Conservation (phyloP, 164 flowering plant genomes). For the Magnolia officinalis region DNA sequence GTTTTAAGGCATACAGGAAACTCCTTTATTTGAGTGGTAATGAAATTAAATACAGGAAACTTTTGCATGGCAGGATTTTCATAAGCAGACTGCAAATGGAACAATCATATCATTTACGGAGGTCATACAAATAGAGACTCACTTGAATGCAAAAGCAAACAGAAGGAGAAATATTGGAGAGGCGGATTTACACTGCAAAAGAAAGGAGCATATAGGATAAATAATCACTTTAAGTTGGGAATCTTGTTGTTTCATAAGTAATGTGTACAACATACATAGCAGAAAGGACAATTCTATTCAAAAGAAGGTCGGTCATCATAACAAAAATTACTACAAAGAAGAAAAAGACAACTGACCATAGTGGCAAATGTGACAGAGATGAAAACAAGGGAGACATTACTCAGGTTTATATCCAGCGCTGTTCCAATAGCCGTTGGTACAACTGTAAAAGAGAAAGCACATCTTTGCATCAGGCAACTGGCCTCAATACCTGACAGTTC, state of each 20-base stretch:
- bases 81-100: background rate
- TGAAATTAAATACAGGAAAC: background rate
- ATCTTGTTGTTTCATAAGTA: background rate
- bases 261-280: background rate
- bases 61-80: background rate
- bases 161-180: conserved; percentile 92
- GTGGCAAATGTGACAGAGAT: conserved; percentile 99
- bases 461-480: conserved; percentile 31
- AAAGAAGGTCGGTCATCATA: background rate
- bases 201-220: conserved; percentile 2
- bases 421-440: conserved; percentile 97
- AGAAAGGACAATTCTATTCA: background rate
- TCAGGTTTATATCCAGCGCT: conserved; percentile 89
- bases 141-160: conserved; percentile 99
- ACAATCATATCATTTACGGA: background rate
- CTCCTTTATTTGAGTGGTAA: too few species aligned
- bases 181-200: conserved; percentile 96
- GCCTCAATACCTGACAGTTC: too few species aligned
- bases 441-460: conserved; percentile 93
- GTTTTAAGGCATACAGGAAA: background rate
- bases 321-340: background rate
- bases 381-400: conserved; percentile 96
- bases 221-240: background rate
- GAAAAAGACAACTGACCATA: conserved; percentile 63
- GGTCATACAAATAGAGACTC: conserved; percentile 13